Base-by-base conservation (phyloP, 371 early-diverging fungal genomes). In the Mycotypha africana region DNA sequence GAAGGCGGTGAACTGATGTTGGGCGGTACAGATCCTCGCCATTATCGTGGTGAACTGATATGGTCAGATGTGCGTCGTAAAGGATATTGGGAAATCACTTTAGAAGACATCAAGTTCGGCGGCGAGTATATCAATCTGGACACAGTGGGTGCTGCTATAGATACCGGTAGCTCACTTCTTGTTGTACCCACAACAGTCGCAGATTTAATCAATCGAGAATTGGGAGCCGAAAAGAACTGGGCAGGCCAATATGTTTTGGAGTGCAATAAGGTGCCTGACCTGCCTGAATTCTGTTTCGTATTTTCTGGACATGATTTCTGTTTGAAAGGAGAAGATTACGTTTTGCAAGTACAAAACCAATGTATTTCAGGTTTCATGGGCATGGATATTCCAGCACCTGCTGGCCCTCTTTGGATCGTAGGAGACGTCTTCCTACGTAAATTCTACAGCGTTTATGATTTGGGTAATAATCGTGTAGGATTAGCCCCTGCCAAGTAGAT, bases 301-400 rank as follows among this genome's bases (percentile, higher is more conserved):
- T 92, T 96, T 65, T 80, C 64, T 45, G 88, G 89, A 26, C 78
- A 81, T 14, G 65, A 77, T 28, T 89, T 85, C 37, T 68, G 69
- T 37, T 37, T 68, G 40, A 31, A 34, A 4, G 53, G 58, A 8
- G 42, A 79, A 22, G 93, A 94, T 49, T 96, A 96, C 49, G 65
- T 93, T 9, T 71, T 96, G 19, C 58, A 92, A 47, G 86, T 89
- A 14, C 84, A 87, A 61, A 74, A 77, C 32, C 80, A 82, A 56
- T 97, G 98, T 56, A 82, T 96, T 24, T 90, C 90, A 30, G 93
- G 92, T 11, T 95, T 97, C 63, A 89, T 91, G 87, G 94, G 92
- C 30, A 75, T 91, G 66, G 93, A 95, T 49, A 82, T 89, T 53
- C 86, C 86, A 25, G 80, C 68, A 53, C 81, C 82, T 20, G 66